Conservation (phyloP, 352 stramenopile species). For the Salisapilia sapeloensis region DNA sequence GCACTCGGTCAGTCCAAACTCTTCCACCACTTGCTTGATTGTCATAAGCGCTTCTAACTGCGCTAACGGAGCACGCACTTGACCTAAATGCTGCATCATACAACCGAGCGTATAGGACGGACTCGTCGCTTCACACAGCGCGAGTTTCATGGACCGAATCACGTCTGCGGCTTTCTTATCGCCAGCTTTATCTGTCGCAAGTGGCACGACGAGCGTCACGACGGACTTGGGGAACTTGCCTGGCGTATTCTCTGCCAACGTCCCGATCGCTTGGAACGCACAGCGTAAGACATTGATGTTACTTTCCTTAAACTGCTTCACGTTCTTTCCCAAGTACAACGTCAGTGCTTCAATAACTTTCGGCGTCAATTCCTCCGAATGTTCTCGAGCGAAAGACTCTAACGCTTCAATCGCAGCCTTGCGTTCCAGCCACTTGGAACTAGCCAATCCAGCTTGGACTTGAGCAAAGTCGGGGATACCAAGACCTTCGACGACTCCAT, state of each 20-base stretch:
- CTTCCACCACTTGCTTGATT: slow-evolving; percentile 43
- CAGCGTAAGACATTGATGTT: slow-evolving; percentile 82
- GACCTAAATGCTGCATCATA: slow-evolving; percentile 55
- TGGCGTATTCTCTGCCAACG: slow-evolving; percentile 34
- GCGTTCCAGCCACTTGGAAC: slow-evolving; percentile 68
- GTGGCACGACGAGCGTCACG: slow-evolving; percentile 46
- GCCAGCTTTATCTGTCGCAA: slow-evolving; percentile 64
- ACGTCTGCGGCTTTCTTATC: slow-evolving; percentile 62
- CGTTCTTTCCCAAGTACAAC: slow-evolving; percentile 48
- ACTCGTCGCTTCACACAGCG: slow-evolving; percentile 56
- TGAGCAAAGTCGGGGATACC: slow-evolving; percentile 35
- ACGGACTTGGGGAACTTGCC: slow-evolving; percentile 59
- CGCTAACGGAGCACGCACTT: slow-evolving; percentile 60
- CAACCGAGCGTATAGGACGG: slow-evolving; percentile 62
- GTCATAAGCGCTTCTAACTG: slow-evolving; percentile 54
- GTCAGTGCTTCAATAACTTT: slow-evolving; percentile 58
- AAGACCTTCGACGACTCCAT: slow-evolving; percentile 30
- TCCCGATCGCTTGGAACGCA: slow-evolving; percentile 63
- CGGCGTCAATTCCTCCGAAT: slow-evolving; percentile 32
- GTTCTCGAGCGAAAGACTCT: slow-evolving; percentile 32
- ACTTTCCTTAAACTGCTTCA: slow-evolving; percentile 80
- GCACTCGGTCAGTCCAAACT: slow-evolving; percentile 60
- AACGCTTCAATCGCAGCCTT: slow-evolving; percentile 60
- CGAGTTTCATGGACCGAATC: slow-evolving; percentile 51
- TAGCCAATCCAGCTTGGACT: slow-evolving; percentile 42